Conservation (phyloP, 352 stramenopile species). For the Phytophthora europaea region DNA sequence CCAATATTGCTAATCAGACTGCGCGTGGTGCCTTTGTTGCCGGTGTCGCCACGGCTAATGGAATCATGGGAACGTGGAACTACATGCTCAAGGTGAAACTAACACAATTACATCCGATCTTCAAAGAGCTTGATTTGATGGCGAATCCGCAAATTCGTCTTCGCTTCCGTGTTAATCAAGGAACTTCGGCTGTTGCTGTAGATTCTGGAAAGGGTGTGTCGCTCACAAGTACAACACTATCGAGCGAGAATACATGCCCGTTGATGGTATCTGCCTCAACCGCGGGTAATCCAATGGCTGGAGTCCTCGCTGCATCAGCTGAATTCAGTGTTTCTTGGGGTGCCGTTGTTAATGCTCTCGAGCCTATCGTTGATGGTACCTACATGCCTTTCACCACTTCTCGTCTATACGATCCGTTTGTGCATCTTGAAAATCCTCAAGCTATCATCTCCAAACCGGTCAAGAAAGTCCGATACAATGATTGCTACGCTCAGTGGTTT, state of each 20-base stretch:
- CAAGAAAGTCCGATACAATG: not conserved
- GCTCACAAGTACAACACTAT: slow-evolving; percentile 4
- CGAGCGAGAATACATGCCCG: not conserved
- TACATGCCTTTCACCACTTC: too few relatives aligned
- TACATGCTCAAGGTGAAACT: too few relatives aligned
- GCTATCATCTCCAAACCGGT: too few relatives aligned
- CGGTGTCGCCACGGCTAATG: not conserved
- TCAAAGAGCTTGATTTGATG: too few relatives aligned
- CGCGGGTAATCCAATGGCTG: not conserved
- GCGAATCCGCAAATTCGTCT: not conserved
- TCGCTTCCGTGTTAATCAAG: slow-evolving; percentile 15
- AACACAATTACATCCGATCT: too few relatives aligned
- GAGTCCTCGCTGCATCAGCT: not conserved
- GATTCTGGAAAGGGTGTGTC: not conserved
- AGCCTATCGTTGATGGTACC: too few relatives aligned
- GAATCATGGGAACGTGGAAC: not conserved
- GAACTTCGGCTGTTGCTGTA: not conserved
- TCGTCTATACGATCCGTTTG: too few relatives aligned
- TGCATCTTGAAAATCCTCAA: too few relatives aligned
- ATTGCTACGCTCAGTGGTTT: slow-evolving; percentile 18
- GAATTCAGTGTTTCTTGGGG: slow-evolving; percentile 3
- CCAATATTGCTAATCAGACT: slow-evolving; percentile 13
- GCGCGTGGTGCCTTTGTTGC: slow-evolving; percentile 12
- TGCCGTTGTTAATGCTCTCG: not conserved
- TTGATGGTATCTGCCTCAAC: not conserved